phyloP scores from a whole-genome alignment of 306 rosid species.

The Glycyrrhiza uralensis region DNA sequence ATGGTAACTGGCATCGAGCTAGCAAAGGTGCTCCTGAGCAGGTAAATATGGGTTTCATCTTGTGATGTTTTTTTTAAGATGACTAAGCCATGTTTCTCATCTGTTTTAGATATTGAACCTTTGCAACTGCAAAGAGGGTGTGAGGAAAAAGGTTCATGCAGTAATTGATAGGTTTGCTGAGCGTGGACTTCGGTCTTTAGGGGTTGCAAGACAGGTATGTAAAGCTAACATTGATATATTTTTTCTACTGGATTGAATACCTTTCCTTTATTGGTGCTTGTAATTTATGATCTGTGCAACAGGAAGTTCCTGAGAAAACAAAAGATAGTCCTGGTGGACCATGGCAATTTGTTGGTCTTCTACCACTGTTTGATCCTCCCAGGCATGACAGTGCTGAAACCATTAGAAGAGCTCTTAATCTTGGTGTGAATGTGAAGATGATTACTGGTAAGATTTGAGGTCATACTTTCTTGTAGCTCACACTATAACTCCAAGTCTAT shows the following conservation, averaged over 20 bases:
- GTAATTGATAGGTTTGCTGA: constrained; percentile 87
- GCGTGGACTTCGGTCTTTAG: constrained; percentile 92
- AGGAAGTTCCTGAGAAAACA: constrained; percentile 79
- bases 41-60: constrained; percentile 42
- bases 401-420: constrained; percentile 79
- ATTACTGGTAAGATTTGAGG: constrained; percentile 63
- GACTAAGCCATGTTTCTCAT: background rate
- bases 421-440: constrained; percentile 98
- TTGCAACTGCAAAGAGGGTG: constrained; percentile 79
- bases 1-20: constrained; percentile 83
- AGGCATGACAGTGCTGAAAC: constrained; percentile 99
- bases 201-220: constrained; percentile 83
- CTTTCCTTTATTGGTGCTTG: constrained; percentile 20
- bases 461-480: background rate
- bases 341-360: constrained; percentile 87
- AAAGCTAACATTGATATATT: too few species aligned
- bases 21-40: constrained; percentile 99
- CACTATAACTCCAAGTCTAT: background rate
- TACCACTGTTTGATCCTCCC: constrained; percentile 94
- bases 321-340: constrained; percentile 79
- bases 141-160: constrained; percentile 58
- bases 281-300: constrained; percentile 20
- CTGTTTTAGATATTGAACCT: constrained; percentile 62
- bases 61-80: constrained; percentile 3
- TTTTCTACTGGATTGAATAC: background rate